phyloP scores from a whole-genome alignment of 139 green algal genomes.

The Gonium pectorale region DNA sequence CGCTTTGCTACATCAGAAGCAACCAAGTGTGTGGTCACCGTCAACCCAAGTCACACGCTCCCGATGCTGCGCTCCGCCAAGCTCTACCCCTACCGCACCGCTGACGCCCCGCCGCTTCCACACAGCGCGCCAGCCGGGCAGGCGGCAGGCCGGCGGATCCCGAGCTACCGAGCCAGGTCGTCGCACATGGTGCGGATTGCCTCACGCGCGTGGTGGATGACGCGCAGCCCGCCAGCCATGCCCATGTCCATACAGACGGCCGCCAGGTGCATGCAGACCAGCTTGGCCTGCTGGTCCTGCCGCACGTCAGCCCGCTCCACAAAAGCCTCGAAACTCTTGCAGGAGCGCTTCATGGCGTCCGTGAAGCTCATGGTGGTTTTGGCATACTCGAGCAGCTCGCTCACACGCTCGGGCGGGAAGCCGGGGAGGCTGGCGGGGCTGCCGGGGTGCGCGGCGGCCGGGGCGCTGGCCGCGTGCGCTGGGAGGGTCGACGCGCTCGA shows the following conservation, averaged over 20 bases:
- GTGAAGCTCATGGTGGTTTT: conserved; percentile 2
- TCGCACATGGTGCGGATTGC: conserved; percentile 17
- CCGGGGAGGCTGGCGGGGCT: conserved; percentile 18
- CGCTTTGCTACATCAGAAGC: no score
- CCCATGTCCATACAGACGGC: conserved; percentile 48
- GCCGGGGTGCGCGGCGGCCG: neutral
- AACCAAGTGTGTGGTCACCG: no score
- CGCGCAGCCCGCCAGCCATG: neutral
- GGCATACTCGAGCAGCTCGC: conserved; percentile 27
- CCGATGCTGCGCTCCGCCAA: no score
- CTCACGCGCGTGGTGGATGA: conserved; percentile 31
- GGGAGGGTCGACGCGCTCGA: conserved; percentile 31
- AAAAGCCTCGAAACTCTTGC: conserved; percentile 43
- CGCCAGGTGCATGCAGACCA: conserved; percentile 52
- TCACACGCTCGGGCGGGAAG: conserved; percentile 12
- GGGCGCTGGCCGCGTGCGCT: neutral
- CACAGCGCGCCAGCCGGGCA: no score
- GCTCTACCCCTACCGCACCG: no score
- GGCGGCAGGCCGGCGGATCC: no score
- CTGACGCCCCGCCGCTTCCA: no score
- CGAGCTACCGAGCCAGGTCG: conserved; percentile 22
- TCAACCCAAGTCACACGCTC: no score
- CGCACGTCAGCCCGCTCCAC: conserved; percentile 44
- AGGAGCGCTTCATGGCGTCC: conserved; percentile 33
- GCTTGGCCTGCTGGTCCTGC: conserved; percentile 42